A percentile compares a stretch with the other conserved stretches of the same genome.
phyloP scores from a whole-genome alignment of 768 basidiomycete species.

The Amanita brunnescens region DNA sequence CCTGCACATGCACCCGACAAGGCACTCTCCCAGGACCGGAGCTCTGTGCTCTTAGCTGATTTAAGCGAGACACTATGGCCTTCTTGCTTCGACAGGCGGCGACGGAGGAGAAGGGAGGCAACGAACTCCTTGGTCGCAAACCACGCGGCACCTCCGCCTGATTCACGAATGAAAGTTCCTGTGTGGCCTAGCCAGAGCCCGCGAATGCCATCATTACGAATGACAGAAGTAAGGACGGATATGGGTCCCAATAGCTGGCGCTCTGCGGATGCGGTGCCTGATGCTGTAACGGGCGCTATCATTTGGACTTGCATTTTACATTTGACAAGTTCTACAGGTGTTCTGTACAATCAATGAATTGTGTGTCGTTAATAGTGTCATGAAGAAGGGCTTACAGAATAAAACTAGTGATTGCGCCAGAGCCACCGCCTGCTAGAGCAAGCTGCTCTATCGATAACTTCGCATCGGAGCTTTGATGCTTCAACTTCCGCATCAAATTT shows the following conservation, averaged over 20 bases:
- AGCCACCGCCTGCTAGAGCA: constrained; percentile 75
- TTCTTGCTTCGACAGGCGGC: constrained; percentile 21
- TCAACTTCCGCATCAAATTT: constrained; percentile 40
- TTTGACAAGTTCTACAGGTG: constrained; percentile 30
- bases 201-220: constrained; percentile 38
- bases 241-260: constrained; percentile 20
- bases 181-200: constrained; percentile 85
- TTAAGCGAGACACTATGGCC: constrained; percentile 10
- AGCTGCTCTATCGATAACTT: constrained; percentile 61
- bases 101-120: constrained; percentile 50
- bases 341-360: constrained; percentile 13
- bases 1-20: constrained; percentile 75
- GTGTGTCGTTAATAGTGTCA: neutral
- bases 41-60: constrained; percentile 17
- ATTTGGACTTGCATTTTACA: constrained; percentile 31
- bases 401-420: constrained; percentile 83
- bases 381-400: constrained; percentile 53
- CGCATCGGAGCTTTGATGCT: constrained; percentile 25
- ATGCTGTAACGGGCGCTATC: constrained; percentile 13
- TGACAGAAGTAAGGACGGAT: constrained; percentile 19
- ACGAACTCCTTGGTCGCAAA: constrained; percentile 79
- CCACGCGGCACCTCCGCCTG: constrained; percentile 82
- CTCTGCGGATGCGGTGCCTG: constrained; percentile 7
- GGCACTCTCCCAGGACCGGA: constrained; percentile 67
- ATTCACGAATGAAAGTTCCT: constrained; percentile 81